phyloP scores from a whole-genome alignment of 116 monocot genomes.

The Zostera marina region DNA sequence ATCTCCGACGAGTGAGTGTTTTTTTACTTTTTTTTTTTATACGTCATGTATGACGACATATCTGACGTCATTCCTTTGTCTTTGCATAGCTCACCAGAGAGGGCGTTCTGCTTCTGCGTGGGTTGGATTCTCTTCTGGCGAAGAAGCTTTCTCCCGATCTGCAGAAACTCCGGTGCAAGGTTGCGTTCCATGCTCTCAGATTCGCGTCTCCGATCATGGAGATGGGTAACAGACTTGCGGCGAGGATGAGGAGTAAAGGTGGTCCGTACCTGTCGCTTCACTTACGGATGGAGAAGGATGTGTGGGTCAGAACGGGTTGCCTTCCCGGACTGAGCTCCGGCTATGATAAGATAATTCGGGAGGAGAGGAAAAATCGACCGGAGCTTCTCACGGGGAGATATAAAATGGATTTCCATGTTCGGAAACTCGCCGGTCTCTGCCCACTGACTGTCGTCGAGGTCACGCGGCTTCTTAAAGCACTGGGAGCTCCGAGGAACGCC shows the following conservation, averaged over 20 bases:
- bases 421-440: slow-evolving; percentile 87
- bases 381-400: slow-evolving; percentile 76
- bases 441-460: slow-evolving; percentile 75
- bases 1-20: slow-evolving; percentile 16
- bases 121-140: slow-evolving; percentile 80
- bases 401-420: slow-evolving; percentile 66
- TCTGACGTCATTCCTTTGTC: neutral
- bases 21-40: neutral
- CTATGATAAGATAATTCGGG: slow-evolving; percentile 35
- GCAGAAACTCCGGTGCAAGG: slow-evolving; percentile 97
- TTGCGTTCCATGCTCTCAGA: slow-evolving; percentile 74
- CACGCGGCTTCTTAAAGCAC: slow-evolving; percentile 67
- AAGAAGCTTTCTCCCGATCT: slow-evolving; percentile 81
- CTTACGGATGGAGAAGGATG: slow-evolving; percentile 87
- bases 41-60: too few relatives aligned
- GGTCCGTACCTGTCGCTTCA: slow-evolving; percentile 85
- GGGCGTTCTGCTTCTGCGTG: slow-evolving; percentile 75
- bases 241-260: slow-evolving; percentile 59
- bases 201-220: slow-evolving; percentile 55
- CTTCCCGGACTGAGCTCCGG: slow-evolving; percentile 55
- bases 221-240: slow-evolving; percentile 46
- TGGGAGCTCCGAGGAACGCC: slow-evolving; percentile 49
- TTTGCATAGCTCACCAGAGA: slow-evolving; percentile 68
- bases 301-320: slow-evolving; percentile 95
- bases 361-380: slow-evolving; percentile 58